Conservation (phyloP, 2,329 filamentous ascomycete genomes). For the Epichloe amarillans region DNA sequence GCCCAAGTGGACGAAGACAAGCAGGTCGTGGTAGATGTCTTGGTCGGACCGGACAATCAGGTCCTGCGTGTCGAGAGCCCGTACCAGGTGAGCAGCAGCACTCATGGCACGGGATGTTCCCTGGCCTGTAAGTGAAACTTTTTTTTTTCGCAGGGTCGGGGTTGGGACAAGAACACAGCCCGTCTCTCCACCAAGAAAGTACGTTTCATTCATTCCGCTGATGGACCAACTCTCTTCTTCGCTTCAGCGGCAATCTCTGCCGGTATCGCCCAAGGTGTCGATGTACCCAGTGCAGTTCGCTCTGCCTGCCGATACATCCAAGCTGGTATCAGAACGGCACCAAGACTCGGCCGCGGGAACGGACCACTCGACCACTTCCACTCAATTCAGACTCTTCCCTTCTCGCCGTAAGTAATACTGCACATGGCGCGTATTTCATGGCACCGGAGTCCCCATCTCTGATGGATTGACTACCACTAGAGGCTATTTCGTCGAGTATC, state of each 20-base stretch:
- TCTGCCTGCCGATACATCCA: slow-evolving; percentile 60
- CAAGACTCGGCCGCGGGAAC: slow-evolving; percentile 49
- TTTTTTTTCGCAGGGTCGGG: background rate
- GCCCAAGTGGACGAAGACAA: slow-evolving; percentile 46
- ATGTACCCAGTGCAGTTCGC: slow-evolving; percentile 46
- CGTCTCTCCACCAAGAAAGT: background rate
- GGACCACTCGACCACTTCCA: slow-evolving; percentile 73
- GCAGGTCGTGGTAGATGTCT: slow-evolving; percentile 60
- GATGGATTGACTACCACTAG: slow-evolving; percentile 22
- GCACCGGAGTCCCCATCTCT: background rate
- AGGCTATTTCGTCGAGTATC: slow-evolving; percentile 71
- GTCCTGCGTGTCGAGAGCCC: slow-evolving; percentile 51
- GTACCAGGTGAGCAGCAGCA: slow-evolving; percentile 64
- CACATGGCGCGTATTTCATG: background rate
- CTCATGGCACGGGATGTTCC: slow-evolving; percentile 90
- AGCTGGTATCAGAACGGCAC: slow-evolving; percentile 53
- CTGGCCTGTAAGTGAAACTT: slow-evolving; percentile 55
- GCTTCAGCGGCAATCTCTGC: slow-evolving; percentile 55
- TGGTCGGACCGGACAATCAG: slow-evolving; percentile 47
- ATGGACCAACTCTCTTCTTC: background rate
- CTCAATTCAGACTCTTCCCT: slow-evolving; percentile 53
- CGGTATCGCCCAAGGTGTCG: slow-evolving; percentile 49
- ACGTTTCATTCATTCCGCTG: background rate
- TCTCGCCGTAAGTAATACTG: slow-evolving; percentile 39
- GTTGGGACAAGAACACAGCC: background rate